phyloP scores from a whole-genome alignment of 2,329 filamentous ascomycete species.

The Hirsutella rhossiliensis region DNA sequence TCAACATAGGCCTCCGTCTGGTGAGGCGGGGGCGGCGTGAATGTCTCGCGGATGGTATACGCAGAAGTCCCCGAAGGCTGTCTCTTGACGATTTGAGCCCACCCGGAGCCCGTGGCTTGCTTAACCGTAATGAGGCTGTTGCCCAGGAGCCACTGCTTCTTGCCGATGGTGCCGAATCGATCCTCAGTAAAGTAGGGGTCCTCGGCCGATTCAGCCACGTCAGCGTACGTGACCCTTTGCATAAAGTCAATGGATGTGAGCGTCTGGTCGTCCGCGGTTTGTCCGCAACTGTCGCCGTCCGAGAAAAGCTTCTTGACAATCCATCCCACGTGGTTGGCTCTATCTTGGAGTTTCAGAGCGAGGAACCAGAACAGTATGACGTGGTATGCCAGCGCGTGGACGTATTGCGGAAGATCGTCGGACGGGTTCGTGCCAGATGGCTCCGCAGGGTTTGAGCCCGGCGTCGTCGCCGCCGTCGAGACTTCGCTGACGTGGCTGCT shows the following conservation, averaged over 20 bases:
- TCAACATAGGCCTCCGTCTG: slow-evolving; percentile 37
- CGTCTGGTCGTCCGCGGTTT: slow-evolving; percentile 80
- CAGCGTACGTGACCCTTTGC: slow-evolving; percentile 76
- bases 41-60: slow-evolving; percentile 47
- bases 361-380: slow-evolving; percentile 97
- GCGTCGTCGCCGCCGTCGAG: slow-evolving; percentile 14
- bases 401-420: slow-evolving; percentile 82
- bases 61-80: slow-evolving; percentile 57
- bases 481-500: slow-evolving; percentile 33
- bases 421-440: slow-evolving; percentile 20
- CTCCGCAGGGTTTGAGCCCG: slow-evolving; percentile 9
- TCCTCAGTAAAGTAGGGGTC: slow-evolving; percentile 54
- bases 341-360: slow-evolving; percentile 72
- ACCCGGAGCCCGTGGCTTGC: slow-evolving; percentile 53
- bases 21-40: slow-evolving; percentile 44
- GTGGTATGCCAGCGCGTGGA: slow-evolving; percentile 87
- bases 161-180: slow-evolving; percentile 52
- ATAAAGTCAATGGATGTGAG: slow-evolving; percentile 91
- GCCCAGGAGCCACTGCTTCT: slow-evolving; percentile 60
- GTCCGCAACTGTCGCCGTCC: slow-evolving; percentile 56
- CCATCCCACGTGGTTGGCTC: slow-evolving; percentile 76
- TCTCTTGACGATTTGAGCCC: slow-evolving; percentile 59
- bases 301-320: slow-evolving; percentile 79
- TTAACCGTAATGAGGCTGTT: slow-evolving; percentile 65
- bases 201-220: slow-evolving; percentile 64